Evolutionary conservation across 257 asterid species (phyloP), one percentile per base, ranked within the genome.

Genomic region (Anisodus acutangulus): DNA sequence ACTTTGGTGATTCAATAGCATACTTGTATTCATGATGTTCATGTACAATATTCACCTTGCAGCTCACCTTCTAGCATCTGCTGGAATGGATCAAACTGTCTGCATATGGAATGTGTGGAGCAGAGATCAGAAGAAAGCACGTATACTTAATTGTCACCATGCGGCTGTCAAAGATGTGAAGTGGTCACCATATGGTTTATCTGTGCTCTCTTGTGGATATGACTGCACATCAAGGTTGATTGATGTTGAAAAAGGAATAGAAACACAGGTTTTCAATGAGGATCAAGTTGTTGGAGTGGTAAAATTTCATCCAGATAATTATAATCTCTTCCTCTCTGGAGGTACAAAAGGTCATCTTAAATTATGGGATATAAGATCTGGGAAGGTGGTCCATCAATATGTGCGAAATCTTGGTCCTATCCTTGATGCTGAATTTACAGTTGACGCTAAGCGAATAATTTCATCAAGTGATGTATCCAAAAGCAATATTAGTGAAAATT

Each of bases 11-110:
- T 9, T 70, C 22, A 58, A 45, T 60, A 7, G 82, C 82, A n/a
- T 80, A 22, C 85, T 64, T 85, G 89, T 80, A 67, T 81, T 87
- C 87, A 90, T 92, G 86, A 93, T 91, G 12, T 53, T 76, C 49
- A 31, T 88, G 67, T 49, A 54, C 84, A 67, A 79, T 62, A 86
- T 87, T 88, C 55, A 85, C 92, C 88, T 84, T 92, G 58, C 97
- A 94, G 98, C 92, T 88, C 98, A 94, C 90, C 97, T 96, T 86
- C 97, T 96, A 88, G 99, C 95, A 69, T 96, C 97, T 85, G 98
- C 97, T 5, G 95, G 95, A 83, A 92, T 94, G 97, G 99, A 96
- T 91, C 90, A 90, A 60, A 88, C 93, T 82, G 89, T 94, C 83
- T 83, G 89, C 86, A 91, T 94, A 88, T 96, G 98, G 97, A 96